Percentiles rank a stretch among this genome's conserved stretches.
Evolutionary conservation across 2,329 filamentous ascomycete species (phyloP).

Genomic region (Colletotrichum sansevieriae): DNA sequence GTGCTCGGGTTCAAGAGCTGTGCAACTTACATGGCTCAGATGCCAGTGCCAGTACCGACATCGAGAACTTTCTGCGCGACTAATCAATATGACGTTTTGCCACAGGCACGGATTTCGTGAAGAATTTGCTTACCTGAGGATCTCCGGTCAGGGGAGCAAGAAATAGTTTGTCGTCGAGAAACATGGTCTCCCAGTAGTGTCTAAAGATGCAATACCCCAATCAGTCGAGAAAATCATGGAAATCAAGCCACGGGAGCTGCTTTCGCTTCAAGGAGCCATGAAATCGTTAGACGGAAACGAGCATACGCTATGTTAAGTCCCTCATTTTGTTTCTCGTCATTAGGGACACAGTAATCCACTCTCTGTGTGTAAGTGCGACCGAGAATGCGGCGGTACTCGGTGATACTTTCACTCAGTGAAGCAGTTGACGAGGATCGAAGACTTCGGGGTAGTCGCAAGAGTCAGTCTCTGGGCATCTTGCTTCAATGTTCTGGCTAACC

Average conservation of each 20-base stretch:
- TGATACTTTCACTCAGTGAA: slow-evolving; percentile 50
- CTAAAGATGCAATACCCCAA: background rate
- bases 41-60: slow-evolving; percentile 57
- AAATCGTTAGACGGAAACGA: background rate
- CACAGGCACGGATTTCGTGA: background rate
- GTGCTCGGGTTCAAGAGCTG: background rate
- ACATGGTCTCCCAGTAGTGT: slow-evolving; percentile 40
- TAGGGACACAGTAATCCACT: slow-evolving; percentile 44
- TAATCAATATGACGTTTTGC: too few relatives aligned
- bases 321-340: slow-evolving; percentile 44
- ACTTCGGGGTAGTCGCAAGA: background rate
- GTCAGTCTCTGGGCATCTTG: too few relatives aligned
- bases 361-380: slow-evolving; percentile 47
- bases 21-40: slow-evolving; percentile 56
- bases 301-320: slow-evolving; percentile 29
- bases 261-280: background rate
- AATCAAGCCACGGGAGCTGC: background rate
- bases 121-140: slow-evolving; percentile 38
- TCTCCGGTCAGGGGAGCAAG: slow-evolving; percentile 52
- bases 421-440: slow-evolving; percentile 44
- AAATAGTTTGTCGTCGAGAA: slow-evolving; percentile 52
- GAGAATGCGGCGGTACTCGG: slow-evolving; percentile 49
- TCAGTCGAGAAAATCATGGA: background rate
- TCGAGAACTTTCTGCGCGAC: slow-evolving; percentile 54
- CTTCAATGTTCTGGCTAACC: too few relatives aligned